phyloP scores from a whole-genome alignment of 2,329 filamentous ascomycete genomes.

The Delphinella strobiligena region DNA sequence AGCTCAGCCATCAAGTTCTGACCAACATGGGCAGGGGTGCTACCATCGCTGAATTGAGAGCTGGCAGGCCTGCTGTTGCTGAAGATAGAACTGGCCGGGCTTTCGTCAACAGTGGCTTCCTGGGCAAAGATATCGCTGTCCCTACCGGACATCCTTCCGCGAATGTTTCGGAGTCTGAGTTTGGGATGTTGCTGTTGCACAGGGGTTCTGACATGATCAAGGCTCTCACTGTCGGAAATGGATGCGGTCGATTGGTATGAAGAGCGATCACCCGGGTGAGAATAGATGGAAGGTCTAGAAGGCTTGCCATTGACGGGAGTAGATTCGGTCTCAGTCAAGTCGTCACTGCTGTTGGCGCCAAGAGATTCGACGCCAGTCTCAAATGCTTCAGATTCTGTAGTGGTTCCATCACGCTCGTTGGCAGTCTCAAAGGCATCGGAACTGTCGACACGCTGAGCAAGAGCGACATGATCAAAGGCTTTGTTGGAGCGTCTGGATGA shows the following conservation, averaged over 20 bases:
- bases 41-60: slow-evolving; percentile 29
- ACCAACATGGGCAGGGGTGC: slow-evolving; percentile 36
- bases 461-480: slow-evolving; percentile 56
- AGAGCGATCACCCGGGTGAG: slow-evolving; percentile 43
- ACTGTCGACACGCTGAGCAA: slow-evolving; percentile 39
- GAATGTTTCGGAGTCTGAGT: slow-evolving; percentile 57
- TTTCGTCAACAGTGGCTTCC: too few relatives aligned
- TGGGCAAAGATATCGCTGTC: slow-evolving; percentile 22
- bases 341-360: slow-evolving; percentile 57
- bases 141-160: slow-evolving; percentile 7
- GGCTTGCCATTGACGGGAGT: slow-evolving; percentile 12
- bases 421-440: slow-evolving; percentile 57
- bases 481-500: slow-evolving; percentile 41
- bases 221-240: slow-evolving; percentile 66
- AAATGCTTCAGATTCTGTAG: slow-evolving; percentile 87
- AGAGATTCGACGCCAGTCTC: slow-evolving; percentile 76
- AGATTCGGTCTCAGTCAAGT: slow-evolving; percentile 76
- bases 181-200: slow-evolving; percentile 51
- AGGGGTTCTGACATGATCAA: slow-evolving; percentile 53
- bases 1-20: slow-evolving; percentile 90
- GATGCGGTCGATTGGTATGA: slow-evolving; percentile 84
- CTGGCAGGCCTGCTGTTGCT: slow-evolving; percentile 33
- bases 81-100: slow-evolving; percentile 19
- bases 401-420: slow-evolving; percentile 57
- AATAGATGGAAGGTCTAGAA: slow-evolving; percentile 28